Evolutionary conservation across 106 monocot genomes (phyloP), one percentile per base, ranked within the genome.

Genomic region (Apostasia ramifera): DNA sequence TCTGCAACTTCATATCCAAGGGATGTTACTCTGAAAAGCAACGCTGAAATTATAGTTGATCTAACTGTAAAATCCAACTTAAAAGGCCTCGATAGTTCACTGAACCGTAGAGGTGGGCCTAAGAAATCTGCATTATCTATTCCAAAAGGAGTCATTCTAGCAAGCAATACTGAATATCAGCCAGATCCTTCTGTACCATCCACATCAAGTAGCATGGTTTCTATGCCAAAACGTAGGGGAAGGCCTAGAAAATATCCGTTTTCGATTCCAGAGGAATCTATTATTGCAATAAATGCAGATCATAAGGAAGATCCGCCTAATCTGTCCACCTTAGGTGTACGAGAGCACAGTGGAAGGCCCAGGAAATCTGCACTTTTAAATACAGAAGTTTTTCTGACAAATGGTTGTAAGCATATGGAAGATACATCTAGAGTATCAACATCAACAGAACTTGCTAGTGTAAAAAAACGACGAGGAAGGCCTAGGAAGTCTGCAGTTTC

Each of bases 71-170:
- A 4, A 60, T 60, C 10, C 3, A 2, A 38, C 3, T 40, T 60
- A 41, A 40, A 40, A 40, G 60, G 40, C 3, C 2, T 41, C 41
- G 60, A 1, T 6, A 8, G 2, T 40, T 60, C 60, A 60, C 57
- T 67, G 49, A 63, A 72, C 67, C 56, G 53, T 47, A 75, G 78
- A 65, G 85, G 85, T 53, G 74, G 80, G 59, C 84, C 70, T 61
- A 85, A 70, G 68, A 81, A 79, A 49, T 60, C 53, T 4, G 43
- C 52, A 26, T 26, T 26, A 26, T 26, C 26, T 37, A 3, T 52
- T 54, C 39, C 77, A 55, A 74, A 9, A 26, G 26, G 26, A 26
- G 26, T 26, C 26, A 26, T 26, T 26, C 26, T 26, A 26, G 26
- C 26, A 26, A 26, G 26, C 26, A 26, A 26, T 66, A 2, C 39